Base-by-base conservation (phyloP, 1,284 basidiomycete species). In the Trichosporon ovoides region DNA sequence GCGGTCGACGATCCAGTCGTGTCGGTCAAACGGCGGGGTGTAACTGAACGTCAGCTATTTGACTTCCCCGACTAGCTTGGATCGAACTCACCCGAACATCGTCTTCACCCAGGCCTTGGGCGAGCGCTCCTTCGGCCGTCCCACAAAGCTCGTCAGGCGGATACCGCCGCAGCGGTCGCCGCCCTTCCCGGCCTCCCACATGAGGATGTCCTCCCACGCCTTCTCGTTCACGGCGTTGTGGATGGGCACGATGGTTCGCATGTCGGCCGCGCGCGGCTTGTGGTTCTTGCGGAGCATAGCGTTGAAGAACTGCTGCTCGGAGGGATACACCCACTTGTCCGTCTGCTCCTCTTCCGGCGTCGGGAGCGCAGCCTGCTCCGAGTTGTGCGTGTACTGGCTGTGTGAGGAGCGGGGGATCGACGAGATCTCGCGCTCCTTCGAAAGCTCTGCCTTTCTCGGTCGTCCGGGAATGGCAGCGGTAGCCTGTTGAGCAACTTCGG, bases 181-280 rank as follows among this genome's bases (percentile, higher is more conserved):
- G 20, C 90, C 90, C 70, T 84, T 81, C 2, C 87, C 85, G 10
- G 79, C 77, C 76, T 98, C 95, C 95, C 95, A 99, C 62, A 84
- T 84, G 72, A 93, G 77, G 51, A 99, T 83, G 76, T 96, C 87
- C 51, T 81, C 79, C 95, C 95, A 99, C 3, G 94, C 91, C 60
- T 89, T 86, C 78, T 98, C 96, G 72, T 99, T 99, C 60, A 98
- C 96, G 33, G 95, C 95, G 72, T 98, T 99, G 78, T 99, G 95
- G 58, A 99, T 98, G 7, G 95, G 95, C 7, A 99, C 93, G 67
- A 99, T 87, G 20, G 91, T 89, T 69, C 84, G 85, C 94, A 98
- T 98, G 78, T 98, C 95, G 19, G 81, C 73, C 16, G 87, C 84
- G 18, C 86, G 82, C 46, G 80, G 71, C 59, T 87, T 84, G 74